Evolutionary conservation across 805 yeast genomes (phyloP).

Genomic region (Kuraishia floccosa): DNA sequence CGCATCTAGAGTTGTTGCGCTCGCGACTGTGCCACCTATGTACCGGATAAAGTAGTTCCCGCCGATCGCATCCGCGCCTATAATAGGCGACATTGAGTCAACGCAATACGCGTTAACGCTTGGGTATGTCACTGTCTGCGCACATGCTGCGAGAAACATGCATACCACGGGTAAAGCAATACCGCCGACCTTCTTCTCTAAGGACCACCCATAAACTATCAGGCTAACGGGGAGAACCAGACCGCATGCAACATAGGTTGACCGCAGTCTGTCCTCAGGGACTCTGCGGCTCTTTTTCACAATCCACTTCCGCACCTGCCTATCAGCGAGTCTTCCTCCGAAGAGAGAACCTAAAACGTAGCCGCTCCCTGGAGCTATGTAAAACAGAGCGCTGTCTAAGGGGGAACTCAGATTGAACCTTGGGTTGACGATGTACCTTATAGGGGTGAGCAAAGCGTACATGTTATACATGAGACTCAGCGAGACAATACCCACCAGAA

Average conservation of each 20-base stretch:
- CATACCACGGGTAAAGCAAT: conserved; percentile 40
- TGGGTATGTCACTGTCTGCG: conserved; percentile 41
- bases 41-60: conserved; percentile 40
- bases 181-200: conserved; percentile 20
- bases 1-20: conserved; percentile 35
- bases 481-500: conserved; percentile 30
- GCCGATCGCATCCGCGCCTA: conserved; percentile 45
- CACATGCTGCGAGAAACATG: conserved; percentile 35
- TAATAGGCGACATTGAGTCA: conserved; percentile 42
- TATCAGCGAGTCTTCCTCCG: conserved; percentile 45
- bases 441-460: conserved; percentile 43
- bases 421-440: conserved; percentile 44
- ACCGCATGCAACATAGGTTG: conserved; percentile 26
- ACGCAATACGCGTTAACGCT: conserved; percentile 46
- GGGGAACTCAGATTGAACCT: conserved; percentile 37
- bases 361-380: conserved; percentile 48
- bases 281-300: conserved; percentile 27
- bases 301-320: conserved; percentile 29
- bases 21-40: conserved; percentile 37
- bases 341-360: conserved; percentile 34
- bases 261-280: conserved; percentile 41
- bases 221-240: conserved; percentile 32
- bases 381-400: conserved; percentile 38
- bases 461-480: conserved; percentile 32
- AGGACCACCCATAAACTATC: conserved; percentile 42